Evolutionary conservation across 495 filamentous ascomycete species (phyloP).

Genomic region (Penicillium egyptiacum): DNA sequence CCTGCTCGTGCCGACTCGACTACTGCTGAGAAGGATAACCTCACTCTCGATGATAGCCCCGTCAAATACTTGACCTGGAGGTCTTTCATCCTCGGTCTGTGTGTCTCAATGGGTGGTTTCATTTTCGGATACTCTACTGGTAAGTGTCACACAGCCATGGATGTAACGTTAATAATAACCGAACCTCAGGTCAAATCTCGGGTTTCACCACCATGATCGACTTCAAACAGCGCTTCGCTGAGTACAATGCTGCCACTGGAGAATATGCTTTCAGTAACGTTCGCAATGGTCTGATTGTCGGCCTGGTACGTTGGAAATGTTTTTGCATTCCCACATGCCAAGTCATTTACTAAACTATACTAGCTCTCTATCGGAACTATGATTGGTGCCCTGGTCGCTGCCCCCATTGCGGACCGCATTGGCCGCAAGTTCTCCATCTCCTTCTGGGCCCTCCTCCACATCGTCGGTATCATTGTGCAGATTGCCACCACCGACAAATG

Average conservation of each 20-base stretch:
- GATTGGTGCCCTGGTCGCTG: constrained; percentile 64
- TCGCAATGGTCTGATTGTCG: constrained; percentile 57
- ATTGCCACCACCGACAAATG: constrained; percentile 56
- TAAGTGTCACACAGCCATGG: constrained; percentile 24
- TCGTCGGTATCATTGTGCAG: constrained; percentile 68
- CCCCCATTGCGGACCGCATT: constrained; percentile 53
- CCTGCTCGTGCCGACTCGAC: constrained; percentile 40
- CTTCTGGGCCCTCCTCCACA: constrained; percentile 61
- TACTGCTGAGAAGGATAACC: constrained; percentile 40
- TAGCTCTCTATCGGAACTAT: constrained; percentile 66
- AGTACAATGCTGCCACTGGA: constrained; percentile 32
- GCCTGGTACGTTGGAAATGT: constrained; percentile 39
- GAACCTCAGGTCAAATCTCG: constrained; percentile 52
- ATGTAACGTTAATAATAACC: constrained; percentile 4
- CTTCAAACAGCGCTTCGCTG: constrained; percentile 50
- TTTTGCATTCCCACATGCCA: neutral
- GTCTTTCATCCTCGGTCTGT: constrained; percentile 51
- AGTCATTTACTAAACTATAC: constrained; percentile 6
- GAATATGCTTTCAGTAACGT: constrained; percentile 54
- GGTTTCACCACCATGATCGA: constrained; percentile 63
- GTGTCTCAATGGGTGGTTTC: constrained; percentile 70
- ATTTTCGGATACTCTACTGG: constrained; percentile 75
- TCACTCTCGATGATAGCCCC: constrained; percentile 46
- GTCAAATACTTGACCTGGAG: constrained; percentile 51
- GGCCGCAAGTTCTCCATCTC: constrained; percentile 54